phyloP scores from a whole-genome alignment of 2,329 filamentous ascomycete species.

The Xylariaceae sp. region DNA sequence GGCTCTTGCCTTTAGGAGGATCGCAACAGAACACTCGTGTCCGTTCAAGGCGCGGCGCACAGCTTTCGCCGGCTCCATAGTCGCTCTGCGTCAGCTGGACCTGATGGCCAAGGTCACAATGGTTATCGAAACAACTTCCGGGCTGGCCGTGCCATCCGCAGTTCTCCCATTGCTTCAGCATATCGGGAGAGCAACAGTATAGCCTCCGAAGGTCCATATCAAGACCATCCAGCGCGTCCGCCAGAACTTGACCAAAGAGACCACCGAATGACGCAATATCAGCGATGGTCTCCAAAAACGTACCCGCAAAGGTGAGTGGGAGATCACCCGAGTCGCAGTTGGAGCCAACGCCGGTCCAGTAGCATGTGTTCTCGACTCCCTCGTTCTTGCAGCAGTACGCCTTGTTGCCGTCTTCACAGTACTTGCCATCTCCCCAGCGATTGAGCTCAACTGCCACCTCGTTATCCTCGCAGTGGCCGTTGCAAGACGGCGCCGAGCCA shows the following conservation, averaged over 20 bases:
- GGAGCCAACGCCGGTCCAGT: slow-evolving; percentile 21
- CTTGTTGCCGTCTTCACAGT: slow-evolving; percentile 31
- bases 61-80: slow-evolving; percentile 27
- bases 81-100: slow-evolving; percentile 29
- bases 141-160: slow-evolving; percentile 37
- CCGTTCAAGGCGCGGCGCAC: slow-evolving; percentile 19
- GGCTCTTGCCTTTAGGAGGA: slow-evolving; percentile 23
- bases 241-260: slow-evolving; percentile 10
- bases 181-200: slow-evolving; percentile 30
- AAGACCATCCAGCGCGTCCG: slow-evolving; percentile 13
- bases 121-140: slow-evolving; percentile 33
- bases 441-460: slow-evolving; percentile 32
- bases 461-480: slow-evolving; percentile 33
- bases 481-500: slow-evolving; percentile 28
- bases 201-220: slow-evolving; percentile 21
- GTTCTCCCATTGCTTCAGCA: slow-evolving; percentile 30
- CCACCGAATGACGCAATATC: slow-evolving; percentile 15
- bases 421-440: slow-evolving; percentile 27
- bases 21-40: slow-evolving; percentile 34
- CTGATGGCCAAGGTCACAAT: slow-evolving; percentile 27
- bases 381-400: slow-evolving; percentile 31
- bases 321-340: slow-evolving; percentile 22
- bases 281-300: slow-evolving; percentile 17
- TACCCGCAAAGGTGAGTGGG: slow-evolving; percentile 24
- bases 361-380: slow-evolving; percentile 20